Percentiles rank a stretch among this genome's conserved stretches.
phyloP scores from a whole-genome alignment of 1,284 basidiomycete genomes.

The Leccinum proliferum region DNA sequence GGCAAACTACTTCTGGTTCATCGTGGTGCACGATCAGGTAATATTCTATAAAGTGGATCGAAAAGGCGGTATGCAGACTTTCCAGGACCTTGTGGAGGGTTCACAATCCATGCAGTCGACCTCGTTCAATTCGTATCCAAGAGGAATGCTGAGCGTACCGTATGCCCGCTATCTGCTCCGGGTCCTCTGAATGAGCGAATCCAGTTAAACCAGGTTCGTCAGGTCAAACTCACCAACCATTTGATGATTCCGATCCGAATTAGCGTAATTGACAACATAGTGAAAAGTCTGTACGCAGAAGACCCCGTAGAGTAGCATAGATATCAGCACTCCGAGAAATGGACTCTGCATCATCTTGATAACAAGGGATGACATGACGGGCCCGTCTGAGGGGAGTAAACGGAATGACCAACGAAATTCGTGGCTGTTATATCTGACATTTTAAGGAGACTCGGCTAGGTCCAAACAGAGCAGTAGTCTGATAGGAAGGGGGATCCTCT shows the following conservation, averaged over 20 bases:
- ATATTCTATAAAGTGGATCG: slow-evolving; percentile 8
- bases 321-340: slow-evolving; percentile 3
- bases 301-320: slow-evolving; percentile 8
- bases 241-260: slow-evolving; percentile 1
- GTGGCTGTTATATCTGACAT: neutral
- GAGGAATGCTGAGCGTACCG: neutral
- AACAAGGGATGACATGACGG: neutral
- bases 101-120: neutral
- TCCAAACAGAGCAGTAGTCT: neutral
- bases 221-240: slow-evolving; percentile 7
- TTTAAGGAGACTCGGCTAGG: neutral
- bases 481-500: neutral
- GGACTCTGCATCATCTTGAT: neutral
- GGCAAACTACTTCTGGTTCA: neutral
- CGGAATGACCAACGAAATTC: neutral
- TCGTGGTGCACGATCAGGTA: slow-evolving; percentile 9
- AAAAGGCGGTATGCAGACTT: slow-evolving; percentile 5
- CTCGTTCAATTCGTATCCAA: neutral
- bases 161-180: slow-evolving; percentile 3
- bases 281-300: slow-evolving; percentile 10
- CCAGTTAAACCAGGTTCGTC: neutral
- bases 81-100: slow-evolving; percentile 3
- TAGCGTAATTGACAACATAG: slow-evolving; percentile 1
- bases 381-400: neutral
- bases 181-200: neutral